Evolutionary conservation across 2,329 filamentous ascomycete species (phyloP), one percentile per base, ranked within the genome.

Genomic region (Pseudopyrenochaeta lycopersici): DNA sequence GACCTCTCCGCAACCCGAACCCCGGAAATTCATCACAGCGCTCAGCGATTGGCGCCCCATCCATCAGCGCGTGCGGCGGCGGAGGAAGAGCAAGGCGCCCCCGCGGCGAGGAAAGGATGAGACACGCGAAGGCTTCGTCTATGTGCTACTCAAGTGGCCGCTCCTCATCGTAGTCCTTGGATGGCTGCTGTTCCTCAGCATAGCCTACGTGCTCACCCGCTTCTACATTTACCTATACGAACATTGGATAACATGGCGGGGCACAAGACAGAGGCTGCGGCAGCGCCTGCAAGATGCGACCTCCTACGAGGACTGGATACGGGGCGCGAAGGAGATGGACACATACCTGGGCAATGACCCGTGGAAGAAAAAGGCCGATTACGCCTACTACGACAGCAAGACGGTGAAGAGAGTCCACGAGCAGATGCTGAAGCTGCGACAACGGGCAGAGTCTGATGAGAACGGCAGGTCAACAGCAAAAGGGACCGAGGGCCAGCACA

Each of bases 31-130:
- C 72, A 91, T 98, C 67, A 90, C 91, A 3, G 94, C 95, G 35
- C 87, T 96, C 71, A 96, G 96, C 74, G 95, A 99, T 80, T 99
- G 95, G 95, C 88, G 91, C 14, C 95, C 95, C 0, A 86, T 98
- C 11, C 88, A 90, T 64, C 86, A 94, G 71, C 88, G 85, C 52
- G 83, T 93, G 18, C 81, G 82, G 52, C 72, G 74, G 55, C 68
- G 67, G 27, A 71, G 78, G 74, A 73, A 76, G 67, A 56, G 58
- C 48, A 67, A 67, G 42, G 63, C 70, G 36, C 67, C 73, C 58
- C 78, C 76, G 58, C 76, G 76, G 33, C 77, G 81, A 49, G 81
- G 79, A 60, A 91, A 88, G 68, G 95, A 99, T 73, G 95, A 99
- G 81, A 98, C 94, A 2, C 84, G 95, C 62, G 95, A 99, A 78